Base-by-base conservation (phyloP, 2,329 filamentous ascomycete genomes). In the Penicillium sumatraense region DNA sequence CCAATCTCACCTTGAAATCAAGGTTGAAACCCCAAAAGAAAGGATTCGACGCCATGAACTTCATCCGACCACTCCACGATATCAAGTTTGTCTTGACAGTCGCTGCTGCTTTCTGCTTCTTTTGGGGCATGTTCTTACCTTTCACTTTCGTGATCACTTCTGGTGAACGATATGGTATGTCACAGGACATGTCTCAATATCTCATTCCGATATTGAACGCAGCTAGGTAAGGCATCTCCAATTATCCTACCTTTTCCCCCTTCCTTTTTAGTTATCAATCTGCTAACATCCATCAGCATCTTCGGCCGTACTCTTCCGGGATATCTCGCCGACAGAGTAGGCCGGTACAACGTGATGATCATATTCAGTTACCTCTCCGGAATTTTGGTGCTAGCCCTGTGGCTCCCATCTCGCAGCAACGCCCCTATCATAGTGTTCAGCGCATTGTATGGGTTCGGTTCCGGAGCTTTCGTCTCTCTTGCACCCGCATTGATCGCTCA, bases 371-470 rank as follows among this genome's bases (percentile, higher is more conserved):
- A 80, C 23, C 75, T 81, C 11, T 60, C 63, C 3, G 51, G 47
- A 3, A 63, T 66, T 23, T 53, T 65, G 18, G 64, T 65, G 66
- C 68, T 86, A 0, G 81, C 78, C 24, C 69, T 88, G 2, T 83
- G 85, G 84, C 72, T 86, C 4, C 80, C 81, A 1, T 79, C 76
- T 10, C 75, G 74, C 3, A 76, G 77, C 33, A 82, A 86, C 9
- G 80, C 81, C 0, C 80, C 83, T 1, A 83, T 87, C 54, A 80
- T 90, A 47, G 78, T 85, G 31, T 91, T 89, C 69, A 80, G 83
- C 11, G 78, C 82, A n/a, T 72, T 90, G 6, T 91, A 89, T 61
- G 89, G 88, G 16, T 89, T 91, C 68, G 81, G 81, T 13, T 87
- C 84, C 0, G 89, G 89, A 11, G 83, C 84, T 2, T 89, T 86